phyloP scores from a whole-genome alignment of 1,284 basidiomycete species.

The Trichosporon ovoides region DNA sequence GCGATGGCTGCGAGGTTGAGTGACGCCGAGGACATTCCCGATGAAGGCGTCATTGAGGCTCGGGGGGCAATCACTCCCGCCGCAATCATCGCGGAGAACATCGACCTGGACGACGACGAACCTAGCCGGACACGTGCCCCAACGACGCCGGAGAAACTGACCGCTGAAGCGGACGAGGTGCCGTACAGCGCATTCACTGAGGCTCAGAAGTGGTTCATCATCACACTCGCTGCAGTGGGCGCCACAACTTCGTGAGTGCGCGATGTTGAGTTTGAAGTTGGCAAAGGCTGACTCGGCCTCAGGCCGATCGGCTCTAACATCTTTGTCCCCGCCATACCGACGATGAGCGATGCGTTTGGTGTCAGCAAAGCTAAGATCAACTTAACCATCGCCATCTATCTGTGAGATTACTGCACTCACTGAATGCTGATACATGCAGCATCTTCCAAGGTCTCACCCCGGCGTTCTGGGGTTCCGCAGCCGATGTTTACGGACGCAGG shows the following conservation, averaged over 20 bases:
- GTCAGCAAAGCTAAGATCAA: constrained; percentile 35
- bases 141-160: not conserved
- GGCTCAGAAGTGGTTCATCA: constrained; percentile 37
- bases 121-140: not conserved
- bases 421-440: constrained; percentile 8
- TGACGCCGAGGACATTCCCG: not conserved
- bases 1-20: not conserved
- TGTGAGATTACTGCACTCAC: constrained; percentile 21
- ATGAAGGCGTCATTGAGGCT: not conserved
- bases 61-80: not conserved
- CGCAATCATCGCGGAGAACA: not conserved
- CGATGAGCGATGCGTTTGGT: constrained; percentile 29
- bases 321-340: constrained; percentile 39
- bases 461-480: constrained; percentile 34
- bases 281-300: not conserved
- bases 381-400: constrained; percentile 38
- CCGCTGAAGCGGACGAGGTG: not conserved
- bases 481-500: constrained; percentile 33
- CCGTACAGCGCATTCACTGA: constrained; percentile 33
- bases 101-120: not conserved
- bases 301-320: constrained; percentile 42
- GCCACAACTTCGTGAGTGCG: constrained; percentile 33
- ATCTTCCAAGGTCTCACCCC: constrained; percentile 40
- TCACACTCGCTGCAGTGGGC: constrained; percentile 31
- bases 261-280: not conserved